Base-by-base conservation (phyloP, 257 asterid genomes). In the Nicotiana otophora region DNA sequence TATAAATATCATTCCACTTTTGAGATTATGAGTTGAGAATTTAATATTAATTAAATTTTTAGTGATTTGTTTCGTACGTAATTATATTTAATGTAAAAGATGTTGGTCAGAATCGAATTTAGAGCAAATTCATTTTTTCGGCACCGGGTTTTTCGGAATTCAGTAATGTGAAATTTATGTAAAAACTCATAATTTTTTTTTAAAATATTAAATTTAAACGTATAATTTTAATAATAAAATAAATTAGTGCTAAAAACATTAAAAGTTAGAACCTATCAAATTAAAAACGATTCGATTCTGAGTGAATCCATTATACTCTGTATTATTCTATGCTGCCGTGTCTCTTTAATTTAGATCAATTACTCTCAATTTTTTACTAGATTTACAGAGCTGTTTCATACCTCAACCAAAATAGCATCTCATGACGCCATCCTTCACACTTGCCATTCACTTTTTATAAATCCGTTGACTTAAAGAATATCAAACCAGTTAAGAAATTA, bases 391-490 rank as follows among this genome's bases (percentile, higher is more conserved):
- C 6, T 48, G 23, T 48, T 46, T 10, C 79, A 17, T 46, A 34
- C 39, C 4, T 23, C 39, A 74, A 48, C 62, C 60, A 48, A 74
- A 74, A 48, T 48, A 4, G 61, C 23, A 74, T 20, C 58, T 70
- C 78, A 42, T 74, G 80, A 74, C 80, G 80, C 80, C 42, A 51
- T 51, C 30, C 80, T 74, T 26, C 80, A 51, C 80, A 48, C 80
- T 74, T 7, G 42, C 12, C 63, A 75, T 75, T 75, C 61, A 48
- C 61, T 28, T 20, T 74, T 48, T 26, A 42, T 42, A 74, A 74
- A 48, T 74, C 39, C 57, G 4, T 48, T 26, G 26, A 26, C 63
- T 6, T 51, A 51, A 75, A 51, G 26, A 75, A 51, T 8, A 65
- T 62, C 19, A 4, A 23, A 62, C 68, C 68, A 23, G 26, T 26